Base-by-base conservation (phyloP, 2,329 filamentous ascomycete genomes). In the Fusarium torulosum region DNA sequence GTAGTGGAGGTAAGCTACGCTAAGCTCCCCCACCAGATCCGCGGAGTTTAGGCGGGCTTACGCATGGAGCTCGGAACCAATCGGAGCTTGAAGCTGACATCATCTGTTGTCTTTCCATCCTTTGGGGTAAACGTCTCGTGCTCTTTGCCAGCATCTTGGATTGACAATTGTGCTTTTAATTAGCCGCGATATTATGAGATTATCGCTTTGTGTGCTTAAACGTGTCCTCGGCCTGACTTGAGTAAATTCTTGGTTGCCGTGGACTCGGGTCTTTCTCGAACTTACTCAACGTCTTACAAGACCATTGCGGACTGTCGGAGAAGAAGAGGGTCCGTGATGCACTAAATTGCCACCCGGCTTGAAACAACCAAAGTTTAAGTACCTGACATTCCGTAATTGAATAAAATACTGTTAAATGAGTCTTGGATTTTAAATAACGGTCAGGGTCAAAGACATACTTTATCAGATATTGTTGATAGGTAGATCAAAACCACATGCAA, bases 1-100 rank as follows among this genome's bases (percentile, higher is more conserved):
- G 42, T 46, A 62, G 57, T 53, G 38, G 37, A 61, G 41, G 58
- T 43, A 66, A 67, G 35, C 59, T 55, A 45, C 47, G 38, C 54
- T 59, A 59, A 68, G 41, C 43, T 43, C 29, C 65, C 31, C 53
- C 53, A 59, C 66, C 20, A 19, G 19, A 43, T 44, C 40, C 37
- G 66, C 66, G 66, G 66, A 68, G 60, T 68, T 68, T 59, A 59
- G 61, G 66, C 56, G 56, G 66, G 52, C 66, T 68, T 69, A 58
- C 37, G 52, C 46, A 42, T 37, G 37, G 37, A 11, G 4, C 17
- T 17, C 27, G 42, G 41, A 23, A 13, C 66, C 66, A 68, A 68
- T 68, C 61, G 66, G 66, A 66, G 23, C 14, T 11, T 23, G 23
- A 29, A 52, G 29, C 50, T 68, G 65, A 58, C 65, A 64, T 63